phyloP scores from a whole-genome alignment of 192 early-diverging fungal species.

The Rhizophagus sp. region DNA sequence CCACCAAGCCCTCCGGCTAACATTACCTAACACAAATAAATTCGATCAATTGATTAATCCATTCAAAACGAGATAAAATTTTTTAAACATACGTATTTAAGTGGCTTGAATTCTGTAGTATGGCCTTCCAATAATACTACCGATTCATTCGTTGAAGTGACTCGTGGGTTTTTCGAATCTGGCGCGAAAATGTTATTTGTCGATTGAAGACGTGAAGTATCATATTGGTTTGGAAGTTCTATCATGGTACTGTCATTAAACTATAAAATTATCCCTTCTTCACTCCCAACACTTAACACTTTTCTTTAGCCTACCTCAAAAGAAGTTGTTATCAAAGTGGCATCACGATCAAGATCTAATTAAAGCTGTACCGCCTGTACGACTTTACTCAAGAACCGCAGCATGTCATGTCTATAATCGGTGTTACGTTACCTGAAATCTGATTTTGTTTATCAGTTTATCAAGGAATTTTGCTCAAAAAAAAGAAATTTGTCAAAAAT shows the following conservation, averaged over 20 bases:
- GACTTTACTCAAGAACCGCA: no score
- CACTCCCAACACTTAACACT: neutral
- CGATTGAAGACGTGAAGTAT: neutral
- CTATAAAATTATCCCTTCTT: neutral
- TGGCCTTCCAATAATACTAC: neutral
- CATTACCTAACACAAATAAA: constrained; percentile 36
- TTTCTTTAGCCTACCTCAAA: neutral
- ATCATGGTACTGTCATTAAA: neutral
- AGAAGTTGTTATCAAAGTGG: neutral
- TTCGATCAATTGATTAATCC: neutral
- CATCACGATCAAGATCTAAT: no score
- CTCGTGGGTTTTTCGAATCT: neutral
- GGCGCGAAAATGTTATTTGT: neutral
- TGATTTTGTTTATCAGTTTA: no score
- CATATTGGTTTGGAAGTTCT: neutral
- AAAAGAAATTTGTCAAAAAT: no score
- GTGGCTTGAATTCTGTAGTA: neutral
- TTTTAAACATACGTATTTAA: neutral
- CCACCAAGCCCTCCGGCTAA: constrained; percentile 58
- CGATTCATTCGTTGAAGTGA: neutral
- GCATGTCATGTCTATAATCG: no score
- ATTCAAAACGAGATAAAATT: neutral
- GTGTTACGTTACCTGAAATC: no score
- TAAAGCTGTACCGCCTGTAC: no score
- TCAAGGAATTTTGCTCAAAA: no score